Percentiles rank a stretch among this genome's conserved stretches.
Evolutionary conservation across 2,329 filamentous ascomycete species (phyloP).

Genomic region (Dothistroma pini): DNA sequence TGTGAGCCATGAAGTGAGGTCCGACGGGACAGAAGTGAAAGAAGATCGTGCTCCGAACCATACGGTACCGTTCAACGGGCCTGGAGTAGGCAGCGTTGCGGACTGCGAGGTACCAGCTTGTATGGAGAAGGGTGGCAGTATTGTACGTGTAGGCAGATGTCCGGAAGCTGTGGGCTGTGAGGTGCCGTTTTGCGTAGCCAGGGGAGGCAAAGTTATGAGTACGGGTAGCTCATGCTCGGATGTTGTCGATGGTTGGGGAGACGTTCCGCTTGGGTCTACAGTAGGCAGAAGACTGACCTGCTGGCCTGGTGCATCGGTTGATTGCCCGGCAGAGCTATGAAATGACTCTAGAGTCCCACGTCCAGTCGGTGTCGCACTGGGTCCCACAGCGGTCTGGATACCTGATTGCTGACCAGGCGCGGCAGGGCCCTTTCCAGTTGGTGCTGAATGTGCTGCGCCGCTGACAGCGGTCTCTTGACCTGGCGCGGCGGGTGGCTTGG

Average conservation of each 20-base stretch:
- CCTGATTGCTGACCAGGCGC: neutral
- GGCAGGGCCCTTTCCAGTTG: neutral
- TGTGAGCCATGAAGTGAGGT: no score
- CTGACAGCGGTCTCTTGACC: neutral
- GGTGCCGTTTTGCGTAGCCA: neutral
- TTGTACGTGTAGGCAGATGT: no score
- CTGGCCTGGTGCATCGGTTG: neutral
- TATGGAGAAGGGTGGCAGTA: no score
- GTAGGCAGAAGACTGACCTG: neutral
- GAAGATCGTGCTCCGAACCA: no score
- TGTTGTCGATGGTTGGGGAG: neutral
- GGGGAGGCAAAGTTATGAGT: neutral
- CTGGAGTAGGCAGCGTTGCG: no score
- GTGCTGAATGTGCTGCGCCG: neutral
- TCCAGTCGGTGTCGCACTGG: neutral
- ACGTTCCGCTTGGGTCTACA: neutral
- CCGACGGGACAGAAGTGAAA: no score
- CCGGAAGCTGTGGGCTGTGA: no score
- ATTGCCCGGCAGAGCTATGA: neutral
- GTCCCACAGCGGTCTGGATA: neutral
- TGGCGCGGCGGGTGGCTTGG: neutral
- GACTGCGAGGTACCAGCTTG: no score
- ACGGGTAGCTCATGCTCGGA: no score
- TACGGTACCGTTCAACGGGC: no score
- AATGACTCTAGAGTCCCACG: neutral